phyloP scores from a whole-genome alignment of 192 early-diverging fungal genomes.

The Spizellomyces punctatus region DNA sequence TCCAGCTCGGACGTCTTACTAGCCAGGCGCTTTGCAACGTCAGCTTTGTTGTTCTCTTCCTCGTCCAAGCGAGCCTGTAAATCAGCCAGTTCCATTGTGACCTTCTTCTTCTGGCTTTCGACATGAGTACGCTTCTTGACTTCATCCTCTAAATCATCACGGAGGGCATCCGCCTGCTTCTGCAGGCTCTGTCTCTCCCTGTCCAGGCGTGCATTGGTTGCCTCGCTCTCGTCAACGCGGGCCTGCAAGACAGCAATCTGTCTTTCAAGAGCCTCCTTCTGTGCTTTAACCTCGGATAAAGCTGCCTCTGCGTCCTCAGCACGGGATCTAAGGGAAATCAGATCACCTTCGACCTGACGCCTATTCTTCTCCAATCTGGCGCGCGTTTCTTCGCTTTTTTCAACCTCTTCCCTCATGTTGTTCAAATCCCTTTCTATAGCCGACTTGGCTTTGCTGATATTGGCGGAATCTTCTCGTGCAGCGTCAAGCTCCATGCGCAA shows the following conservation, averaged over 20 bases:
- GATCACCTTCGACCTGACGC: conserved; percentile 47
- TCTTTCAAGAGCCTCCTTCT: conserved; percentile 70
- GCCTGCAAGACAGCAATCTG: conserved; percentile 58
- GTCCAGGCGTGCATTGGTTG: conserved; percentile 51
- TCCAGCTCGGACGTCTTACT: conserved; percentile 66
- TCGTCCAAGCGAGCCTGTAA: conserved; percentile 69
- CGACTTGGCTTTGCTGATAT: conserved; percentile 35
- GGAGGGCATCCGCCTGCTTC: conserved; percentile 45
- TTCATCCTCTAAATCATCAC: conserved; percentile 59
- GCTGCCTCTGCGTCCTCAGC: conserved; percentile 61
- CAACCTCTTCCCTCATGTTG: conserved; percentile 44
- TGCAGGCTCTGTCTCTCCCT: conserved; percentile 55
- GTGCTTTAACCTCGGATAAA: conserved; percentile 60
- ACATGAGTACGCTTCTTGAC: conserved; percentile 35
- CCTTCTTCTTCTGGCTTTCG: conserved; percentile 50
- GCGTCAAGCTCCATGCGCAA: conserved; percentile 53
- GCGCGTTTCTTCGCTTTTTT: conserved; percentile 46
- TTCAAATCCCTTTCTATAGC: conserved; percentile 46
- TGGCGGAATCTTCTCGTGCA: conserved; percentile 42
- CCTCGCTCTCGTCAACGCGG: conserved; percentile 59
- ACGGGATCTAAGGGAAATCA: conserved; percentile 29
- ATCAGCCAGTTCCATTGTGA: conserved; percentile 56
- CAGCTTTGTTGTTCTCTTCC: conserved; percentile 54
- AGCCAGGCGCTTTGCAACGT: conserved; percentile 54
- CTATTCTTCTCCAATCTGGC: conserved; percentile 42